phyloP scores from a whole-genome alignment of 2,329 filamentous ascomycete genomes.

The Microsporum canis region DNA sequence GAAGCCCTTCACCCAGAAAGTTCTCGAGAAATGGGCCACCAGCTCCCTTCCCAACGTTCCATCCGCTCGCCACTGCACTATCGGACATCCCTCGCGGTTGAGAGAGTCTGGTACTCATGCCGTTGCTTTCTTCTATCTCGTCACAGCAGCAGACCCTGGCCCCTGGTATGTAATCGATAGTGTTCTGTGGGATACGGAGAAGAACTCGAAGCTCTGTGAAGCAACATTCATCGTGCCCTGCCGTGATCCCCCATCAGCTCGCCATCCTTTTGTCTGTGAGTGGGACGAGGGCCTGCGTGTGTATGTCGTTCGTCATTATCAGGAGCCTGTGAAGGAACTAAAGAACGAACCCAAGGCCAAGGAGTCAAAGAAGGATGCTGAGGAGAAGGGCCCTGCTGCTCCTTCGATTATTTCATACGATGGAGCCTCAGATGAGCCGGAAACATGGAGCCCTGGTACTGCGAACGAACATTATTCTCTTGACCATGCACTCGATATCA shows the following conservation, averaged over 20 bases:
- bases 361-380: background rate
- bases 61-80: slow-evolving; percentile 4
- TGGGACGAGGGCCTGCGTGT: slow-evolving; percentile 4
- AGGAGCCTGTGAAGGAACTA: background rate
- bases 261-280: slow-evolving; percentile 3
- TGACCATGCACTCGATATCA: background rate
- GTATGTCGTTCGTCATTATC: slow-evolving; percentile 7
- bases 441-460: background rate
- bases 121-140: slow-evolving; percentile 5
- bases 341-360: background rate
- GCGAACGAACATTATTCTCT: background rate
- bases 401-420: background rate
- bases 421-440: background rate
- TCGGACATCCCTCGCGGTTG: slow-evolving; percentile 9
- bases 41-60: slow-evolving; percentile 8
- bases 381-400: background rate
- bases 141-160: background rate
- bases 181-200: slow-evolving; percentile 8
- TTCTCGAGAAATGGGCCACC: slow-evolving; percentile 7
- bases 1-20: slow-evolving; percentile 3
- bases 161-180: slow-evolving; percentile 9
- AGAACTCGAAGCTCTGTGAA: background rate
- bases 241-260: background rate
- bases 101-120: slow-evolving; percentile 2
- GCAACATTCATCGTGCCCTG: slow-evolving; percentile 12